phyloP scores from a whole-genome alignment of 371 early-diverging fungal species.

The Syncephalastrum monosporum region DNA sequence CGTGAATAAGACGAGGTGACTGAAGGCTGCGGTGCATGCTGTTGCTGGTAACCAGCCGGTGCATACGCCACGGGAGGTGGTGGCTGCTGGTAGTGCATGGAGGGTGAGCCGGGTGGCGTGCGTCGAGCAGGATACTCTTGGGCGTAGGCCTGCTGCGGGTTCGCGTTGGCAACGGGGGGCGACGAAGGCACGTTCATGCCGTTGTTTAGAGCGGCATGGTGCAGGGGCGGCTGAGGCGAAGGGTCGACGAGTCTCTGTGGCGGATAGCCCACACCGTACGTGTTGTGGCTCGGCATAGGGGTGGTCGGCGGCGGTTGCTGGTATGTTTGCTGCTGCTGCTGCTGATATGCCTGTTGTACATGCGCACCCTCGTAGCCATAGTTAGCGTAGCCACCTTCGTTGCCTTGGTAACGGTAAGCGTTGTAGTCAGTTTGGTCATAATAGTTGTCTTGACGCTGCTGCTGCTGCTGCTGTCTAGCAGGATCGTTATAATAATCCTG shows the following conservation, averaged over 20 bases:
- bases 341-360: slow-evolving; percentile 18
- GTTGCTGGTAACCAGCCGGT: slow-evolving; percentile 4
- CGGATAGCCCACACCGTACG: slow-evolving; percentile 13
- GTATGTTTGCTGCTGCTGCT: slow-evolving; percentile 18
- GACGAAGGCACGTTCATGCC: slow-evolving; percentile 4
- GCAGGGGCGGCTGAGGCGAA: slow-evolving; percentile 2
- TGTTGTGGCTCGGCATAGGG: slow-evolving; percentile 12
- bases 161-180: slow-evolving; percentile 11
- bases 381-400: not conserved
- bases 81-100: not conserved
- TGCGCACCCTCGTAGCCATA: slow-evolving; percentile 2
- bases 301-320: slow-evolving; percentile 11
- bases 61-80: slow-evolving; percentile 4
- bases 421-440: slow-evolving; percentile 1
- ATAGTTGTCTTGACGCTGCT: slow-evolving; percentile 3
- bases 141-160: not conserved
- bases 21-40: slow-evolving; percentile 5
- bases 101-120: slow-evolving; percentile 14
- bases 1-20: slow-evolving; percentile 10
- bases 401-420: slow-evolving; percentile 1
- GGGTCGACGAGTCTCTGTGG: slow-evolving; percentile 11
- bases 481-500: slow-evolving; percentile 11
- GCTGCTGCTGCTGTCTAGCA: not conserved
- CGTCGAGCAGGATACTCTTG: slow-evolving; percentile 11
- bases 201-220: not conserved